Conservation (phyloP, 106 monocot genomes). For the Dendrobium catenatum region DNA sequence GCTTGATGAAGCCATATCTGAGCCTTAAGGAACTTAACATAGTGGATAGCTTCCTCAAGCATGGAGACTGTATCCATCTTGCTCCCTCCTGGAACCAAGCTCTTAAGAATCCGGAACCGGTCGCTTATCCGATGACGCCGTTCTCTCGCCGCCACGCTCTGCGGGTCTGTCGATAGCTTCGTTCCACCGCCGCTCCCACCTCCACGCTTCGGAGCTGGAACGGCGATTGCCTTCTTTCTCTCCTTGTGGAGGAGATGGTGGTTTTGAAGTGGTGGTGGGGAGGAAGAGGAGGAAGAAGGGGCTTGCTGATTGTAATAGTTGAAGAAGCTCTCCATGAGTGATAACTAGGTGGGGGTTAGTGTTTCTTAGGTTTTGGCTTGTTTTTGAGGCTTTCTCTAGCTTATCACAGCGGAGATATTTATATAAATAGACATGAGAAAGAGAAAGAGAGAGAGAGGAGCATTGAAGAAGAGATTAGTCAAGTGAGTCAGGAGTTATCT, state of each 20-base stretch:
- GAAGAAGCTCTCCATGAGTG: constrained; percentile 10
- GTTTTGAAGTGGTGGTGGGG: background rate
- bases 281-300: background rate
- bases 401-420: background rate
- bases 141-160: constrained; percentile 74
- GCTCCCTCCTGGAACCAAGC: constrained; percentile 76
- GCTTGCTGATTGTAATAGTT: background rate
- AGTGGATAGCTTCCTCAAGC: constrained; percentile 83
- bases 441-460: background rate
- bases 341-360: background rate
- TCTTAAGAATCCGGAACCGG: constrained; percentile 57
- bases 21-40: constrained; percentile 76
- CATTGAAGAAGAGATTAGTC: constrained; percentile 7
- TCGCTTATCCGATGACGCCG: constrained; percentile 77
- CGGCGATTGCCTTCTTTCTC: background rate
- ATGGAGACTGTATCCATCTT: constrained; percentile 91
- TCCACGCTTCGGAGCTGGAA: background rate
- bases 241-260: background rate
- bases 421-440: background rate
- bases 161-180: constrained; percentile 84
- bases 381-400: background rate
- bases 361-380: background rate
- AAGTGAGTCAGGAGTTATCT: constrained; percentile 19
- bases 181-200: constrained; percentile 15
- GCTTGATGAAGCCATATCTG: constrained; percentile 63